Percentiles rank a stretch among this genome's conserved stretches.
Conservation (phyloP, 2,329 filamentous ascomycete genomes). For the Fusarium sp. region DNA sequence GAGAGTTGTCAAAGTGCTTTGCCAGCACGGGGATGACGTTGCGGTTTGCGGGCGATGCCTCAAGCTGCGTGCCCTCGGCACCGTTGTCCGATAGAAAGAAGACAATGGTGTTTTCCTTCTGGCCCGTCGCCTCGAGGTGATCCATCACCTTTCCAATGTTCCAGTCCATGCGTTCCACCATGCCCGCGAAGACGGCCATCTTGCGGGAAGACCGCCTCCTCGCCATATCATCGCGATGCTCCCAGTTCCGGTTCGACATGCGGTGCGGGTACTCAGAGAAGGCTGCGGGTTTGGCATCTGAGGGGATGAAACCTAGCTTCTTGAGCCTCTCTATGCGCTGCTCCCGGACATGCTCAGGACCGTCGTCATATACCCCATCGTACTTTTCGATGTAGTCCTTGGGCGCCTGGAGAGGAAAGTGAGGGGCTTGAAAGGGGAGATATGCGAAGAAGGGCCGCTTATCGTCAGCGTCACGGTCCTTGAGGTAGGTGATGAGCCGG, state of each 20-base stretch:
- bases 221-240: slow-evolving; percentile 21
- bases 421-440: slow-evolving; percentile 62
- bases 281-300: neutral
- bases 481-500: neutral
- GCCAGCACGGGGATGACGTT: neutral
- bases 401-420: slow-evolving; percentile 56
- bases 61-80: slow-evolving; percentile 66
- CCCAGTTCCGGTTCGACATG: slow-evolving; percentile 16
- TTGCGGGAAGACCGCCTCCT: slow-evolving; percentile 25
- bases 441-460: slow-evolving; percentile 59
- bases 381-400: neutral
- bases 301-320: neutral
- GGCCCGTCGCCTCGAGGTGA: slow-evolving; percentile 58
- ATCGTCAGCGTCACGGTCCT: slow-evolving; percentile 39
- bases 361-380: neutral
- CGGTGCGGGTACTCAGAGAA: neutral
- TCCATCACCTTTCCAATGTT: slow-evolving; percentile 64
- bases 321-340: neutral
- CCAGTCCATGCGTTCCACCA: slow-evolving; percentile 66
- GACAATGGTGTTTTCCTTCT: slow-evolving; percentile 65
- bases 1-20: slow-evolving; percentile 56
- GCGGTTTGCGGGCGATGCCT: slow-evolving; percentile 58
- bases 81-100: slow-evolving; percentile 66
- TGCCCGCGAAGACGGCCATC: slow-evolving; percentile 63
- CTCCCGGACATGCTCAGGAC: neutral